phyloP scores from a whole-genome alignment of 805 yeast species.

The Helenozyma rhizophorensis region DNA sequence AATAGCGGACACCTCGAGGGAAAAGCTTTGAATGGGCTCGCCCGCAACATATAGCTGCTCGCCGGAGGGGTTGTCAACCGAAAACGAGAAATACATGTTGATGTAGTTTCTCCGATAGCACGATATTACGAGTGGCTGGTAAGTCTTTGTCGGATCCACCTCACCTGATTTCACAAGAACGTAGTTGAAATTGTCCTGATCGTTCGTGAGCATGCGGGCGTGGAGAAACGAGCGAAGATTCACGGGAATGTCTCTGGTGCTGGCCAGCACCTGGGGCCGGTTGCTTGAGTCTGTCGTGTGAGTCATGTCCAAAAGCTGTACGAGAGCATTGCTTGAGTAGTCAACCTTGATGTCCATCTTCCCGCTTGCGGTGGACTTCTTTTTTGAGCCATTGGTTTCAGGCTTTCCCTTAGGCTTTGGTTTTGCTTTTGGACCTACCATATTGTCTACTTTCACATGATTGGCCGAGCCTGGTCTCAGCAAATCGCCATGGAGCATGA shows the following conservation, averaged over 20 bases:
- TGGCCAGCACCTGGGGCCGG: not conserved
- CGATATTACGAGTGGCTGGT: conserved; percentile 36
- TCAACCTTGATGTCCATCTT: conserved; percentile 7
- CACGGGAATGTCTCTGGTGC: not conserved
- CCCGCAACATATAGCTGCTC: conserved; percentile 3
- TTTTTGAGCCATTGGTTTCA: no score
- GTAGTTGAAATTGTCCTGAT: conserved; percentile 35
- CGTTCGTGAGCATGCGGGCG: conserved; percentile 41
- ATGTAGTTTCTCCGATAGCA: conserved; percentile 44
- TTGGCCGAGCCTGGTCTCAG: no score
- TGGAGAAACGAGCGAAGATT: conserved; percentile 31
- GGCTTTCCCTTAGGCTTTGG: no score
- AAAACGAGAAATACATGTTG: conserved; percentile 27
- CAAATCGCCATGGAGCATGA: no score
- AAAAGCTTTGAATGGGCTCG: conserved; percentile 21
- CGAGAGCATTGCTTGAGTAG: conserved; percentile 7
- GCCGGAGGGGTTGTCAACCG: conserved; percentile 17
- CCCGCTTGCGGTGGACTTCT: no score
- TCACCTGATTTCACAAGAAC: conserved; percentile 8
- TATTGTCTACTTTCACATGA: no score
- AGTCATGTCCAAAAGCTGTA: conserved; percentile 12
- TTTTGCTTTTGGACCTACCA: no score
- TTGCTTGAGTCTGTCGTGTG: not conserved
- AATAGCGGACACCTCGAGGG: conserved; percentile 33
- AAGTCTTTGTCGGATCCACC: conserved; percentile 5